Percentiles rank a stretch among this genome's conserved stretches.
Evolutionary conservation across 257 asterid species (phyloP).

Genomic region (Agastache rugosa): DNA sequence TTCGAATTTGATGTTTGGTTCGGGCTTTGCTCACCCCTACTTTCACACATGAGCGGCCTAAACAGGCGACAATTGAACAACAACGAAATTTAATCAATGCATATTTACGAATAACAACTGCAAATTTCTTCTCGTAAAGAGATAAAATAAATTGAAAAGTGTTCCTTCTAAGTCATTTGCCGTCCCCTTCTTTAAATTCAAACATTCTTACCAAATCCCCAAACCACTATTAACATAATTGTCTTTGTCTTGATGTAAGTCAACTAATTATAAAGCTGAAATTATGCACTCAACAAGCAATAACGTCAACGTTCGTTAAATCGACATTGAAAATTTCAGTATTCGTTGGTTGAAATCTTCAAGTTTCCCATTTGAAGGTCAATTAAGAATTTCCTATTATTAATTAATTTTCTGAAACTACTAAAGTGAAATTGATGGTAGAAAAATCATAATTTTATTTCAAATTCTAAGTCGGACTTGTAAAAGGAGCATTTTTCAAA

Average conservation of each 20-base stretch:
- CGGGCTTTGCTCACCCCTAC: too few relatives aligned
- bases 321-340: neutral
- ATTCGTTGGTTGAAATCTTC: constrained; percentile 29
- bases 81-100: neutral
- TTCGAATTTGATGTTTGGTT: too few relatives aligned
- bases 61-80: too few relatives aligned
- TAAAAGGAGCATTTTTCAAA: too few relatives aligned
- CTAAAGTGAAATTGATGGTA: neutral
- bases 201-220: constrained; percentile 38
- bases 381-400: neutral
- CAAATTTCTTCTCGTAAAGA: neutral
- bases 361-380: constrained; percentile 18
- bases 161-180: constrained; percentile 18
- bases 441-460: neutral
- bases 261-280: constrained; percentile 33
- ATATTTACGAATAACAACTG: too few relatives aligned
- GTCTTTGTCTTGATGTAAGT: constrained; percentile 23
- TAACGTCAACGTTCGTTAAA: constrained; percentile 40
- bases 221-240: constrained; percentile 32
- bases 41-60: too few relatives aligned
- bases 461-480: neutral
- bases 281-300: constrained; percentile 4
- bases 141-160: neutral
- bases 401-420: neutral
- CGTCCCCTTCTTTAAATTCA: constrained; percentile 36